Conservation (phyloP, 2,329 filamentous ascomycete species). For the Colletotrichum falcatum region DNA sequence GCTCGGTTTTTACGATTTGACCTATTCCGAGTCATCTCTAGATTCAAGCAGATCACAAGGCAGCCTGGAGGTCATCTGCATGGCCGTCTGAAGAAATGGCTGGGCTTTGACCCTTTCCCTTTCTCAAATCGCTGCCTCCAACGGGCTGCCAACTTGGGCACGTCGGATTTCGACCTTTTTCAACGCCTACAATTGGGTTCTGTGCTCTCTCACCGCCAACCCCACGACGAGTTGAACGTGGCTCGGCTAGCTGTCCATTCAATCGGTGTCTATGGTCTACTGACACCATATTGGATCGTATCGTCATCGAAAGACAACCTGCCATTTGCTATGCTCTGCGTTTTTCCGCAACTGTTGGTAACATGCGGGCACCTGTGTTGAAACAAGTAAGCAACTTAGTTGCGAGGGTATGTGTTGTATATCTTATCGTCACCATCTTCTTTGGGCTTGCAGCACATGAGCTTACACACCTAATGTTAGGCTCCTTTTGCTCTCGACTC, state of each 20-base stretch:
- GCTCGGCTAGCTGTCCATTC: neutral
- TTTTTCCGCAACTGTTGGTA: neutral
- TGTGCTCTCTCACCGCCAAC: conserved; percentile 2
- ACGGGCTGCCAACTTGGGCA: conserved; percentile 5
- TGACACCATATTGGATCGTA: neutral
- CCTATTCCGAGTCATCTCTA: neutral
- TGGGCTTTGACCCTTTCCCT: conserved; percentile 32
- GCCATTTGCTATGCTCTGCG: conserved; percentile 6
- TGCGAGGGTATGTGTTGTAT: conserved; percentile 20
- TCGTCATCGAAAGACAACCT: neutral
- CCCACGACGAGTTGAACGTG: neutral
- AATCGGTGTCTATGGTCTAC: neutral
- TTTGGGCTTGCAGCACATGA: neutral
- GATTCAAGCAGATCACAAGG: neutral
- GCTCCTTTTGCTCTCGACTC: conserved; percentile 30
- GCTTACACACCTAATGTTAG: conserved; percentile 14
- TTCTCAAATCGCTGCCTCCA: conserved; percentile 23
- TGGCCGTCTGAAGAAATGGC: conserved; percentile 37
- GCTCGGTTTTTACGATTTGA: conserved; percentile 1
- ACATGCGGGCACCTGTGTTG: conserved; percentile 30
- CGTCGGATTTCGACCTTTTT: neutral
- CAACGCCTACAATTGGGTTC: neutral
- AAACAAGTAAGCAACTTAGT: conserved; percentile 34
- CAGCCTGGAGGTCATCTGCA: neutral
- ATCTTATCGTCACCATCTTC: neutral